phyloP scores from a whole-genome alignment of 2,329 filamentous ascomycete genomes.

The Simplicillium aogashimaense region DNA sequence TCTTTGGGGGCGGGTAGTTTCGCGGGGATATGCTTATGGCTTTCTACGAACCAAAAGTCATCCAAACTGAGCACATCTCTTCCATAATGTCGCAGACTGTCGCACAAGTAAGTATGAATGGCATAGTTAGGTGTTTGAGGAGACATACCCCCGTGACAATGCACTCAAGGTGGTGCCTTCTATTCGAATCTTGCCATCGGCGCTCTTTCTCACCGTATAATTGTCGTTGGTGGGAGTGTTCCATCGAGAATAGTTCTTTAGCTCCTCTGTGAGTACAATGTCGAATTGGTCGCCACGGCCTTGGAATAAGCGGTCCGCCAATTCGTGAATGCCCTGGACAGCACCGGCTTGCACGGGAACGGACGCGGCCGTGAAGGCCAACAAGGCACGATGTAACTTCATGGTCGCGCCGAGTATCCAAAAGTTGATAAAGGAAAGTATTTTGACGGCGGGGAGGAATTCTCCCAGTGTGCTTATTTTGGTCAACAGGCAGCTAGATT shows the following conservation, averaged over 20 bases:
- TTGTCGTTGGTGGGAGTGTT: slow-evolving; percentile 1
- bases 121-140: not conserved
- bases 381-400: too few relatives aligned
- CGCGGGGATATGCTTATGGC: not conserved
- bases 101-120: not conserved
- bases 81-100: slow-evolving; percentile 4
- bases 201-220: not conserved
- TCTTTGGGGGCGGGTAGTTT: not conserved
- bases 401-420: too few relatives aligned
- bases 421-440: too few relatives aligned
- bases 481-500: too few relatives aligned
- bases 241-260: slow-evolving; percentile 1
- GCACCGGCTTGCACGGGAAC: not conserved
- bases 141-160: slow-evolving; percentile 1
- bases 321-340: not conserved
- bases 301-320: slow-evolving; percentile 1
- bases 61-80: slow-evolving; percentile 1
- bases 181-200: slow-evolving; percentile 2
- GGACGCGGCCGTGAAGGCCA: too few relatives aligned
- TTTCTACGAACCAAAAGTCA: slow-evolving; percentile 2
- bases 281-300: slow-evolving; percentile 1
- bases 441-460: too few relatives aligned
- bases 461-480: too few relatives aligned
- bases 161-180: slow-evolving; percentile 3
- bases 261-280: not conserved